Percentiles rank a stretch among this genome's conserved stretches.
phyloP scores from a whole-genome alignment of 2,329 filamentous ascomycete species.

The Sporothrix variecibatus region DNA sequence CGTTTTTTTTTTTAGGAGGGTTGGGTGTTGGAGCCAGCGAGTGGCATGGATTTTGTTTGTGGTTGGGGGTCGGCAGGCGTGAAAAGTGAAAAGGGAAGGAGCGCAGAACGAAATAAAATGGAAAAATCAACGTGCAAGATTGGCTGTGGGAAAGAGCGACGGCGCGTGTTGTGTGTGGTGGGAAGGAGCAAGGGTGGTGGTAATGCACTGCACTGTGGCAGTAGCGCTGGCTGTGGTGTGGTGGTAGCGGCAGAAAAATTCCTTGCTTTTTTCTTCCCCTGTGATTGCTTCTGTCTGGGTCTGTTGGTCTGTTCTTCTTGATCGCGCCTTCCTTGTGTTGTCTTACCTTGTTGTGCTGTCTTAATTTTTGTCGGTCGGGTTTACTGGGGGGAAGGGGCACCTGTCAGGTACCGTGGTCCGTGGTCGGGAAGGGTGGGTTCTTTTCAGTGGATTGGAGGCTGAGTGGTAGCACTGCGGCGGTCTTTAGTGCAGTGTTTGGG shows the following conservation, averaged over 20 bases:
- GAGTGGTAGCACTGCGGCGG: slow-evolving; percentile 28
- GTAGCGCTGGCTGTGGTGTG: neutral
- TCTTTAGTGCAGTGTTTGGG: slow-evolving; percentile 17
- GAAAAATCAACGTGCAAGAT: slow-evolving; percentile 7
- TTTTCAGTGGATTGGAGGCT: slow-evolving; percentile 27
- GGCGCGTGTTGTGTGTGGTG: neutral
- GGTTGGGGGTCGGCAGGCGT: slow-evolving; percentile 11
- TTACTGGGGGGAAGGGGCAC: slow-evolving; percentile 23
- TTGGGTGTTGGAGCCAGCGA: slow-evolving; percentile 18
- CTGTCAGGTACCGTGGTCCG: slow-evolving; percentile 33
- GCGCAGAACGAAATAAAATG: slow-evolving; percentile 12
- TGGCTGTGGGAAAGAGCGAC: neutral
- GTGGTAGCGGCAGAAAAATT: neutral
- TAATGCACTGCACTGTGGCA: neutral
- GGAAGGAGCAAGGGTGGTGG: neutral
- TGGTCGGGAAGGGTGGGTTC: slow-evolving; percentile 31
- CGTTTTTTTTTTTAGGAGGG: slow-evolving; percentile 22
- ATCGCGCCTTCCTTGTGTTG: neutral
- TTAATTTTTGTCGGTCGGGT: slow-evolving; percentile 17
- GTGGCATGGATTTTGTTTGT: slow-evolving; percentile 19
- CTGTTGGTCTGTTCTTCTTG: neutral
- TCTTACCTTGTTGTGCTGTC: neutral
- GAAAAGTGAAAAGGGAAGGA: slow-evolving; percentile 15
- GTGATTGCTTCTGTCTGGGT: neutral
- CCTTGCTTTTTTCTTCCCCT: slow-evolving; percentile 2